phyloP scores from a whole-genome alignment of 345 rosid species.

The Brassica juncea region DNA sequence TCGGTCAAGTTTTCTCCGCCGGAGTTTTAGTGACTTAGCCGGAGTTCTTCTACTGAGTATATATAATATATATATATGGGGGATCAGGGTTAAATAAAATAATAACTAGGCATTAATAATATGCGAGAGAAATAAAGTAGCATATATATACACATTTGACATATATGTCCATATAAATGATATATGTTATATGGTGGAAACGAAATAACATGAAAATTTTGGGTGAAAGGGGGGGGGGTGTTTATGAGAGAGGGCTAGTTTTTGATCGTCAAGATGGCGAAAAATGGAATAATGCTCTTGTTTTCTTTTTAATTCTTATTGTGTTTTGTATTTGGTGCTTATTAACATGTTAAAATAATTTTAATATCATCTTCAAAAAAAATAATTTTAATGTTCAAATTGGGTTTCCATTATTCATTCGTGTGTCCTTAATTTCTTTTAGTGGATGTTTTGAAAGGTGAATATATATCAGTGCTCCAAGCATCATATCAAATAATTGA shows the following conservation, averaged over 20 bases:
- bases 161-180: constrained; percentile 20
- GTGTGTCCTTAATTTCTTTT: constrained; percentile 19
- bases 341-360: constrained; percentile 29
- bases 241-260: constrained; percentile 24
- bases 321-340: constrained; percentile 21
- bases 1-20: constrained; percentile 61
- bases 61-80: constrained; percentile 14
- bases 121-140: constrained; percentile 24
- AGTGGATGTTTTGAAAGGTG: constrained; percentile 30
- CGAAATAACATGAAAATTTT: constrained; percentile 31
- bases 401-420: constrained; percentile 13
- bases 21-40: constrained; percentile 73
- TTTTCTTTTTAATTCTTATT: background rate
- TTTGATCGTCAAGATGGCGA: constrained; percentile 36
- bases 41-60: constrained; percentile 23
- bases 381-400: constrained; percentile 13
- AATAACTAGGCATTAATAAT: constrained; percentile 33
- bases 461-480: constrained; percentile 17
- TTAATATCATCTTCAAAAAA: background rate
- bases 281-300: constrained; percentile 19
- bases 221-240: constrained; percentile 3
- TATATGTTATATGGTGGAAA: constrained; percentile 28
- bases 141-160: constrained; percentile 12
- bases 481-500: constrained; percentile 31
- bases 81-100: constrained; percentile 30